Conservation (phyloP, 208 protist species). For the Herpetomonas samuelpessoai region DNA sequence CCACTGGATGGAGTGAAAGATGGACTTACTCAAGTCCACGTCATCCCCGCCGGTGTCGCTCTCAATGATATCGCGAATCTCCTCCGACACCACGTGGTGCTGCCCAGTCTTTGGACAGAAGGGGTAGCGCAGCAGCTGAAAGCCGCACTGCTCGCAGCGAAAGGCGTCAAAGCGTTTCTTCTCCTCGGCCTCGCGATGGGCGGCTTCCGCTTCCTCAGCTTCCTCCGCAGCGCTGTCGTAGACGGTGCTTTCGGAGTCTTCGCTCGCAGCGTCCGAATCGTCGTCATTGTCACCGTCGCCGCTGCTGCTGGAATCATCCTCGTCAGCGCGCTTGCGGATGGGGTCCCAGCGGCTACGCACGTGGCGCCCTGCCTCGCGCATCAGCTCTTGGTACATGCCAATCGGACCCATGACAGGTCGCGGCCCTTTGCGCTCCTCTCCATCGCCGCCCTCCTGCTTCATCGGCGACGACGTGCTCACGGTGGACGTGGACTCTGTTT, state of each 20-base stretch:
- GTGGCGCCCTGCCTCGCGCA: constrained; percentile 84
- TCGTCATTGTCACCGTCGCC: constrained; percentile 20
- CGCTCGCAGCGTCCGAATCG: constrained; percentile 11
- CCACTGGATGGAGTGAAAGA: constrained; percentile 87
- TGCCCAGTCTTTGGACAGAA: constrained; percentile 87
- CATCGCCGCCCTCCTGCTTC: no score
- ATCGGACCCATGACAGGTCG: constrained; percentile 70
- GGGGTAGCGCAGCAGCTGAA: constrained; percentile 76
- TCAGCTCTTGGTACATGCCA: constrained; percentile 88
- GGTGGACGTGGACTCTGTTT: no score
- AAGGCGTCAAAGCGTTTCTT: constrained; percentile 33
- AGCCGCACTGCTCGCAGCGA: constrained; percentile 60
- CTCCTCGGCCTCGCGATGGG: constrained; percentile 19
- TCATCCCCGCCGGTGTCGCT: constrained; percentile 76
- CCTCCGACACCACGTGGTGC: constrained; percentile 68
- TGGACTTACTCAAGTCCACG: constrained; percentile 55
- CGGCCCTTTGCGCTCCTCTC: neutral
- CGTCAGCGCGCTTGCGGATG: constrained; percentile 6
- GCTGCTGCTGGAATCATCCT: constrained; percentile 13
- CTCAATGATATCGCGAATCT: constrained; percentile 64
- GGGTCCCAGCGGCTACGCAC: constrained; percentile 82
- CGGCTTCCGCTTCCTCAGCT: constrained; percentile 26
- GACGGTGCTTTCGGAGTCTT: constrained; percentile 9
- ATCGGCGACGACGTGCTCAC: no score
- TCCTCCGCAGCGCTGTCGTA: constrained; percentile 32